Evolutionary conservation across 257 asterid species (phyloP), one percentile per base, ranked within the genome.

Genomic region (Rehmannia glutinosa): DNA sequence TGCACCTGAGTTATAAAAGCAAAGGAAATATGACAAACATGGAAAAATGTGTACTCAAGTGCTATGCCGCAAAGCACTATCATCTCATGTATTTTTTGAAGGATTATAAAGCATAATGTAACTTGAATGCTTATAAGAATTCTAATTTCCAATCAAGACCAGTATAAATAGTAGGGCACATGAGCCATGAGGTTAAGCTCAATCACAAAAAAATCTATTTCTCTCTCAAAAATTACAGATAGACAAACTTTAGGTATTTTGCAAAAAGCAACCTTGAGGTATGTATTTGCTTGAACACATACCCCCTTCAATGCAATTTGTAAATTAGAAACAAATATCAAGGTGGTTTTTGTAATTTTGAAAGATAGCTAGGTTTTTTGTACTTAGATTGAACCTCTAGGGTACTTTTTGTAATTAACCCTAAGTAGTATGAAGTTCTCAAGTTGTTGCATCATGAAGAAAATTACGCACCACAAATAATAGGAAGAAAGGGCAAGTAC

Each of bases 1-100:
- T 87, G 86, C 98, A 92, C 76, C 98, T 92, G 83, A 63, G 52
- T 30, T 23, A 24, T 32, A 42, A 59, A 51, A 20, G 9, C 60
- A 69, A 73, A 38, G 13, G 23, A 41, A 45, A 54, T 1, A 43
- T 43, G 51, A 13, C 51, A 12, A 32, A 32, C 66, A 41, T 42
- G 74, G 36, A 35, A 47, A n/a, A 46, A 59, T 25, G 28, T 25
- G 38, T 61, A 24, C 10, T 23, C 8, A 13, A 45, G 12, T 28
- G 25, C 28, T 30, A 15, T 46, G 13, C 9, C 25, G 23, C 17
- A 13, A 10, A 63, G 19, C 13, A n/a, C 38, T 43, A 2, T 6
- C 10, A 43, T 1, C 10, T 43, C 20, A 16, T 43, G 21, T 43
- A 43, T 10, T 43, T 63, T 5, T 0, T 8, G 1, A 17, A 17